phyloP scores from a whole-genome alignment of 169 alveolate genomes.

The Babesia bovis region DNA sequence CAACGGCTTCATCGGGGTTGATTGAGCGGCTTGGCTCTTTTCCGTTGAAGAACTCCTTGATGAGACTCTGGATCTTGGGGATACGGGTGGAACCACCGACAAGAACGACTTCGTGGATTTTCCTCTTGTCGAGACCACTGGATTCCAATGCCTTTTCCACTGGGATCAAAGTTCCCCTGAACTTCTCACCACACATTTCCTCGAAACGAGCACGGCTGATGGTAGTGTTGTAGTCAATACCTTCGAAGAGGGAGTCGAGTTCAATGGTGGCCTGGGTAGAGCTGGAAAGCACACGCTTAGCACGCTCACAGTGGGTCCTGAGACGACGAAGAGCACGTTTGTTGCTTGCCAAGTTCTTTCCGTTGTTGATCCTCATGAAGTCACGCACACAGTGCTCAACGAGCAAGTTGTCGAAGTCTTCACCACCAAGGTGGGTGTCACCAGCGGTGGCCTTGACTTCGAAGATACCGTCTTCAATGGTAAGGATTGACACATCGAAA shows the following conservation, averaged over 20 bases:
- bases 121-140: slow-evolving; percentile 89
- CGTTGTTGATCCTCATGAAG: slow-evolving; percentile 90
- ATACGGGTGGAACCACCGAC: slow-evolving; percentile 99
- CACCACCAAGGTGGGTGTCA: slow-evolving; percentile 99
- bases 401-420: slow-evolving; percentile 97
- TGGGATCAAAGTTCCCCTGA: slow-evolving; percentile 93
- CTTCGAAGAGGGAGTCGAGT: slow-evolving; percentile 93
- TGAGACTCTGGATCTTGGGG: slow-evolving; percentile 91
- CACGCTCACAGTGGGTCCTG: slow-evolving; percentile 96
- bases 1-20: slow-evolving; percentile 96
- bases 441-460: slow-evolving; percentile 99
- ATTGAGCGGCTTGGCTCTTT: slow-evolving; percentile 90
- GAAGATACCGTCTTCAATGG: slow-evolving; percentile 95
- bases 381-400: slow-evolving; percentile 95
- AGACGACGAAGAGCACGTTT: slow-evolving; percentile 92
- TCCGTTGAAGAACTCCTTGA: slow-evolving; percentile 92
- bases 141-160: slow-evolving; percentile 95
- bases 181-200: slow-evolving; percentile 92
- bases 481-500: slow-evolving; percentile 95
- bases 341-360: slow-evolving; percentile 84
- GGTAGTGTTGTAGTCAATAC: slow-evolving; percentile 92
- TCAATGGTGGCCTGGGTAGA: slow-evolving; percentile 95
- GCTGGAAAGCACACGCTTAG: slow-evolving; percentile 95
- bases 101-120: slow-evolving; percentile 93
- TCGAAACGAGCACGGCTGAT: slow-evolving; percentile 97